Conservation (phyloP, 179 eudicot species). For the Spergularia azorica region DNA sequence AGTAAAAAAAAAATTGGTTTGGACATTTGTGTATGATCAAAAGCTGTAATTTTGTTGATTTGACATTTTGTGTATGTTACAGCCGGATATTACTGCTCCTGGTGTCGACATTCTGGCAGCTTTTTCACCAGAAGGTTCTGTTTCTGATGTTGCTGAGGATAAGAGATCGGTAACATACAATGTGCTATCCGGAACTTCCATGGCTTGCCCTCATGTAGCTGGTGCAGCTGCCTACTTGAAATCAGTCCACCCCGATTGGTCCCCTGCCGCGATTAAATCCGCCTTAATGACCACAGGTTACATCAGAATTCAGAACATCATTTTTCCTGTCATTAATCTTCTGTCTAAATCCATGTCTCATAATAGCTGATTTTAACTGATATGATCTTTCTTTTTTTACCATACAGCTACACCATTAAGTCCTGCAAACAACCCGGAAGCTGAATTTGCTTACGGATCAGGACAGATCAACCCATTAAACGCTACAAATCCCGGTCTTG, state of each 20-base stretch:
- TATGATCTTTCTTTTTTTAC: background rate
- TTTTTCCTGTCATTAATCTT: background rate
- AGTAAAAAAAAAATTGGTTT: background rate
- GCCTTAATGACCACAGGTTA: slow-evolving; percentile 42
- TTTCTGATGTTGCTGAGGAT: background rate
- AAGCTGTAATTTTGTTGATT: background rate
- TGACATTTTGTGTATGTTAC: slow-evolving; percentile 7
- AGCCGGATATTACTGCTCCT: slow-evolving; percentile 39
- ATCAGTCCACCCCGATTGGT: slow-evolving; percentile 45
- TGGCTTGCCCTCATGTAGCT: slow-evolving; percentile 45
- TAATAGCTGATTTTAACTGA: background rate
- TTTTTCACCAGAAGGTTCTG: slow-evolving; percentile 9
- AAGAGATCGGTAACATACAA: slow-evolving; percentile 11
- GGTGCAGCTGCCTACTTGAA: slow-evolving; percentile 42
- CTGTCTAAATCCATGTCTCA: background rate
- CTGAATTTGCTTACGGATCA: slow-evolving; percentile 44
- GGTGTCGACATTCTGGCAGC: slow-evolving; percentile 38
- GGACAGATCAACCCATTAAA: slow-evolving; percentile 36
- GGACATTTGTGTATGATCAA: background rate
- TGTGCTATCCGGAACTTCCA: slow-evolving; percentile 37
- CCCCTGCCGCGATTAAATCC: slow-evolving; percentile 39
- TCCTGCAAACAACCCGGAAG: slow-evolving; percentile 20
- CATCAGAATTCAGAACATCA: background rate
- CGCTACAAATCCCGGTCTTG: slow-evolving; percentile 34
- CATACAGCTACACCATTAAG: slow-evolving; percentile 34